Conservation (phyloP, 2,329 filamentous ascomycete genomes). For the Hypomyces perniciosus region DNA sequence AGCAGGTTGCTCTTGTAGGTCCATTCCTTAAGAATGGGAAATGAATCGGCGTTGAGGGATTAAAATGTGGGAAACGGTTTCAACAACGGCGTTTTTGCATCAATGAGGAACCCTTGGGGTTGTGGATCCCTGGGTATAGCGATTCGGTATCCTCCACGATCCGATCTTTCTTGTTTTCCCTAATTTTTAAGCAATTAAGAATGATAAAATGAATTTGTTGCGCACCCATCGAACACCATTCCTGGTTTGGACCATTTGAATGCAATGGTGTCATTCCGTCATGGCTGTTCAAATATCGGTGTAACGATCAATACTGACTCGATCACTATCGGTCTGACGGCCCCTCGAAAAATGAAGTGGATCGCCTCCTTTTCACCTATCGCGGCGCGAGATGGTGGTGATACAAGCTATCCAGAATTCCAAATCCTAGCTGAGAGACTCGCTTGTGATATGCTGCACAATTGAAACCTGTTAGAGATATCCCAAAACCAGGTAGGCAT, state of each 20-base stretch:
- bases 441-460: background rate
- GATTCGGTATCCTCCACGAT: conserved; percentile 40
- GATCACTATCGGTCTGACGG: too few relatives aligned
- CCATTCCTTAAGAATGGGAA: conserved; percentile 15
- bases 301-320: too few relatives aligned
- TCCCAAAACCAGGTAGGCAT: background rate
- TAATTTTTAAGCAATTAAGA: conserved; percentile 6
- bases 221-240: background rate
- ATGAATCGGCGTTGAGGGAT: conserved; percentile 38
- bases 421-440: background rate
- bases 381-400: background rate
- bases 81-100: conserved; percentile 47
- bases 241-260: conserved; percentile 4
- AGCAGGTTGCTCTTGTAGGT: conserved; percentile 21
- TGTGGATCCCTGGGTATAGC: conserved; percentile 28
- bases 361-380: background rate
- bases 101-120: conserved; percentile 21
- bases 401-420: background rate
- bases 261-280: background rate
- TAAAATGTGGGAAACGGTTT: conserved; percentile 40
- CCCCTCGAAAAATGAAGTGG: too few relatives aligned
- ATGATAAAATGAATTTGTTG: conserved; percentile 5
- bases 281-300: background rate
- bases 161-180: conserved; percentile 14
- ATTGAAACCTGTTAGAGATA: background rate